Conservation (phyloP, 2,329 filamentous ascomycete species). For the Nothomitra cinnamomea region DNA sequence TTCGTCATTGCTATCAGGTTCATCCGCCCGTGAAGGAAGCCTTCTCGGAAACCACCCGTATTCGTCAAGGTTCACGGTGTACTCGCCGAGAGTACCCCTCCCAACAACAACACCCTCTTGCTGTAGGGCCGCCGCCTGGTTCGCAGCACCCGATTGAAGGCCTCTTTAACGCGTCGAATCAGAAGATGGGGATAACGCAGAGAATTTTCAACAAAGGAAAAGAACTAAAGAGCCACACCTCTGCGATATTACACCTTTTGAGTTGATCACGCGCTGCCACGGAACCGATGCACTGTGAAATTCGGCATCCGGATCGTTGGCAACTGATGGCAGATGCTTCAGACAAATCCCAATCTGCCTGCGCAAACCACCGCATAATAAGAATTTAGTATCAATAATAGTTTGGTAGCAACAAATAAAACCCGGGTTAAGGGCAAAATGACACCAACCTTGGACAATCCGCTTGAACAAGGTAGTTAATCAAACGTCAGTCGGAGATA, state of each 20-base stretch:
- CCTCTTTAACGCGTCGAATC: background rate
- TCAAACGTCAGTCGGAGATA: background rate
- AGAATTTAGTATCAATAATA: background rate
- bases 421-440: constrained; percentile 3
- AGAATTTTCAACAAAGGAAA: background rate
- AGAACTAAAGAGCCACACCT: constrained; percentile 34
- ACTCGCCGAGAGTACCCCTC: constrained; percentile 26
- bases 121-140: constrained; percentile 25
- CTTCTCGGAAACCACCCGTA: constrained; percentile 33
- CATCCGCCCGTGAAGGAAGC: constrained; percentile 19
- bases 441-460: constrained; percentile 27
- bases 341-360: constrained; percentile 81
- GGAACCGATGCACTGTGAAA: constrained; percentile 71
- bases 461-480: constrained; percentile 17
- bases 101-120: constrained; percentile 26
- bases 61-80: constrained; percentile 23
- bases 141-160: constrained; percentile 2
- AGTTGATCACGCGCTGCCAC: constrained; percentile 87
- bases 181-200: background rate
- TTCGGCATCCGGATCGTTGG: constrained; percentile 24
- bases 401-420: background rate
- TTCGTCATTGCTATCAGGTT: background rate
- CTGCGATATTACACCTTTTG: constrained; percentile 71
- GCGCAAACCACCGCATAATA: constrained; percentile 10
- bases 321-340: constrained; percentile 55